Percentiles rank a stretch among this genome's conserved stretches.
These are phyloP conservation scores for Vitis riparia DNA, from an alignment of 164 flowering plant species.

Conservation along the genomic window DNA sequence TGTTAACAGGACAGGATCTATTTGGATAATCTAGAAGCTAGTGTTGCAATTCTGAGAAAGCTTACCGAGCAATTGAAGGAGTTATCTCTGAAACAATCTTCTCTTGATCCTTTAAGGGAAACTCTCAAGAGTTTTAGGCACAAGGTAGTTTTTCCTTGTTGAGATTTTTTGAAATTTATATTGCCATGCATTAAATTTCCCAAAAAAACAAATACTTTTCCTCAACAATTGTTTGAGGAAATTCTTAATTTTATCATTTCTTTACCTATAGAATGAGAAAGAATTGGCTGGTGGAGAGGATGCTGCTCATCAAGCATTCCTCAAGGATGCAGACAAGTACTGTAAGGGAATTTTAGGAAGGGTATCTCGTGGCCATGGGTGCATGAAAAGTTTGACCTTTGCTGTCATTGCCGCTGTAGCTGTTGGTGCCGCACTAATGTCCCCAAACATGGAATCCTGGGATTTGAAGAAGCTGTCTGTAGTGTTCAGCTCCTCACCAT, in stretches of 20 bases:
- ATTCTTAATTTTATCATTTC: not conserved
- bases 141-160: constrained; percentile 41
- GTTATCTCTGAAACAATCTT: constrained; percentile 38
- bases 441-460: constrained; percentile 44
- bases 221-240: too few relatives aligned
- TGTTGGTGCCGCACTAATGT: constrained; percentile 49
- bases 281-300: constrained; percentile 45
- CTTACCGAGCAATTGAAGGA: constrained; percentile 67
- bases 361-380: constrained; percentile 50
- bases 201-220: not conserved
- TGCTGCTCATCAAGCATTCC: constrained; percentile 28
- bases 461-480: constrained; percentile 56
- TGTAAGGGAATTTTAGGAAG: constrained; percentile 57
- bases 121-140: constrained; percentile 60
- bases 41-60: constrained; percentile 61
- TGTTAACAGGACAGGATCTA: constrained; percentile 66
- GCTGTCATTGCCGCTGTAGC: constrained; percentile 35
- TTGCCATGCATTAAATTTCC: too few relatives aligned
- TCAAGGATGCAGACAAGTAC: constrained; percentile 75
- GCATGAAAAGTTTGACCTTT: constrained; percentile 50
- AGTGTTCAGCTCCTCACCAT: constrained; percentile 23
- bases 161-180: too few relatives aligned
- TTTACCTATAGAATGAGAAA: constrained; percentile 56
- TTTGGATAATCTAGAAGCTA: constrained; percentile 67
- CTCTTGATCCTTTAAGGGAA: constrained; percentile 47